These are phyloP conservation scores for Akebia trifoliata DNA, from an alignment of 164 flowering plant genomes.

Conservation along the genomic window DNA sequence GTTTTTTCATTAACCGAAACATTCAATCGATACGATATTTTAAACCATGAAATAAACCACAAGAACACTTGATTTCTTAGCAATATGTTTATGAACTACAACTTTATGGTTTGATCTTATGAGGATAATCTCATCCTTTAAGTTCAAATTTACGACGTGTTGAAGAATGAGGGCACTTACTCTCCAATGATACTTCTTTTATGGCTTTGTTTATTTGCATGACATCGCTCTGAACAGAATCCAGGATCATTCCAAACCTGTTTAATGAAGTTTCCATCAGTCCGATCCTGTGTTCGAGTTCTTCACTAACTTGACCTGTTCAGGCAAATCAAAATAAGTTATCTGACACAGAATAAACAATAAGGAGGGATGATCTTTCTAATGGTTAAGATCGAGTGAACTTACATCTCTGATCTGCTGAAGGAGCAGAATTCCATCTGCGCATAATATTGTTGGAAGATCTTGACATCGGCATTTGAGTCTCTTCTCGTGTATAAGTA, in stretches of 20 bases:
- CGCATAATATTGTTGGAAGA: slow-evolving; percentile 53
- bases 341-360: slow-evolving; percentile 1
- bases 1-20: too few species aligned
- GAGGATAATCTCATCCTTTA: not conserved
- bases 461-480: slow-evolving; percentile 53
- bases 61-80: not conserved
- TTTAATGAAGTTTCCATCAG: slow-evolving; percentile 67
- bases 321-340: slow-evolving; percentile 17
- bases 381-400: not conserved
- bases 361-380: not conserved
- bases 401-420: slow-evolving; percentile 58
- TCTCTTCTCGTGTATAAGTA: slow-evolving; percentile 53
- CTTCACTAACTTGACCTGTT: slow-evolving; percentile 76
- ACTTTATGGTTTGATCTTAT: too few species aligned
- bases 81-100: not conserved
- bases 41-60: too few species aligned
- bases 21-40: too few species aligned
- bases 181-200: slow-evolving; percentile 60
- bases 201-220: slow-evolving; percentile 83
- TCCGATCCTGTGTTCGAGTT: slow-evolving; percentile 69
- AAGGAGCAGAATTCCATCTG: slow-evolving; percentile 58
- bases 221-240: slow-evolving; percentile 82
- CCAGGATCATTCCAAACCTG: slow-evolving; percentile 68
- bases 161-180: slow-evolving; percentile 39
- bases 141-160: not conserved